phyloP scores from a whole-genome alignment of 352 stramenopile species.

The Poterioochromonas sp. region DNA sequence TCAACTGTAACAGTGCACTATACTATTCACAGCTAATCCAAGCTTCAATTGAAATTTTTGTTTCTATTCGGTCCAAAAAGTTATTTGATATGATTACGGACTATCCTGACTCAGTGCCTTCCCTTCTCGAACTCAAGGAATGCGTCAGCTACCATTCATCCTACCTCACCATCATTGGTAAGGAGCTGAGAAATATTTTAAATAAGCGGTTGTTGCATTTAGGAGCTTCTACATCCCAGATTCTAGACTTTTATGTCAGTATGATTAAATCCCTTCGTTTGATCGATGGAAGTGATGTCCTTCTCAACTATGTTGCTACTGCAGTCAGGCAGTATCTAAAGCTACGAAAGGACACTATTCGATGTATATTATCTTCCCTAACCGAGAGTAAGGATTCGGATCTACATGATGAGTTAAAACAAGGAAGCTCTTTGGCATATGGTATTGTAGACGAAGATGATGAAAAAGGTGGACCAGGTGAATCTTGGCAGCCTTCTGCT shows the following conservation, averaged over 20 bases:
- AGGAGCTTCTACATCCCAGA: slow-evolving; percentile 85
- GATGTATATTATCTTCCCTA: slow-evolving; percentile 86
- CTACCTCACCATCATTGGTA: slow-evolving; percentile 37
- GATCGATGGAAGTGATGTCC: slow-evolving; percentile 76
- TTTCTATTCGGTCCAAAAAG: slow-evolving; percentile 48
- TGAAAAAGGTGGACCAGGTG: slow-evolving; percentile 45
- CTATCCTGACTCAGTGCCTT: slow-evolving; percentile 79
- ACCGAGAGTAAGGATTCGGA: slow-evolving; percentile 75
- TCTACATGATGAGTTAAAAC: slow-evolving; percentile 84
- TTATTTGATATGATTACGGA: slow-evolving; percentile 94
- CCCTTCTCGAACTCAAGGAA: slow-evolving; percentile 56
- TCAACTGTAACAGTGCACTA: neutral
- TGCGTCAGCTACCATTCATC: neutral
- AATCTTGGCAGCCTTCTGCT: slow-evolving; percentile 78
- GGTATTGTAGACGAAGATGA: slow-evolving; percentile 47
- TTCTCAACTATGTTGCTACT: slow-evolving; percentile 72
- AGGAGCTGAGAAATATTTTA: slow-evolving; percentile 64
- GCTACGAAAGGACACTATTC: slow-evolving; percentile 84
- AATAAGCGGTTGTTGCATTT: slow-evolving; percentile 78
- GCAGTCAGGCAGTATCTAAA: slow-evolving; percentile 77
- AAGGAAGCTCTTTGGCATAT: slow-evolving; percentile 3
- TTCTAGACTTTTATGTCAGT: slow-evolving; percentile 93
- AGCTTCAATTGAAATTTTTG: neutral
- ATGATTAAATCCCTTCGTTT: slow-evolving; percentile 89
- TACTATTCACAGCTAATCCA: neutral